Evolutionary conservation across 805 yeast genomes (phyloP).

Genomic region (Ogataea pini): DNA sequence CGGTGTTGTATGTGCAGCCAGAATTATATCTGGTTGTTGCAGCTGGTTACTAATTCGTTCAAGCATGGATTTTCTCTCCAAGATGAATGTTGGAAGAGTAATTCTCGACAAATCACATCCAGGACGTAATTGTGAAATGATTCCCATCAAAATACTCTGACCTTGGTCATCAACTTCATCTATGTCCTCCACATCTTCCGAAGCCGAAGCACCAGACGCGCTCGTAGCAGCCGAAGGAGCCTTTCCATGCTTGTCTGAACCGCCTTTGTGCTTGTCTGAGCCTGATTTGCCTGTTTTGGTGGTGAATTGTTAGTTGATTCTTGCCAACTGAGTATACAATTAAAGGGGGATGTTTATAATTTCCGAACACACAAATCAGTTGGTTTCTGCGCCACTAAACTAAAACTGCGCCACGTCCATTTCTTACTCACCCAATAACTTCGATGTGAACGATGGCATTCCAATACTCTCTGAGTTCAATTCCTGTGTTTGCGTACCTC

Average conservation of each 20-base stretch:
- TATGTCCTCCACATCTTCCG: constrained; percentile 61
- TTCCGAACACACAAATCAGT: too few relatives aligned
- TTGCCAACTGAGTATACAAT: background rate
- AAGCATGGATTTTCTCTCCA: constrained; percentile 94
- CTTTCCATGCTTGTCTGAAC: constrained; percentile 12
- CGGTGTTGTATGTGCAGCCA: constrained; percentile 61
- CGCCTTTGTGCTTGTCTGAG: constrained; percentile 21
- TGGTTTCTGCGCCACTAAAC: background rate
- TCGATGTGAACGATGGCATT: constrained; percentile 32
- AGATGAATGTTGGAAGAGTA: constrained; percentile 91
- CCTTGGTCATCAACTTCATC: constrained; percentile 93
- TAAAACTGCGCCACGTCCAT: background rate
- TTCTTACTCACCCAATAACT: constrained; percentile 28
- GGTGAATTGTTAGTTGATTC: background rate
- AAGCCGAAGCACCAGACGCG: background rate
- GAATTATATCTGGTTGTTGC: constrained; percentile 72
- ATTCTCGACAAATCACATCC: constrained; percentile 89
- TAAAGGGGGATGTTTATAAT: too few relatives aligned
- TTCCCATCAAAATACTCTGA: constrained; percentile 81
- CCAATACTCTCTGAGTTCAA: background rate
- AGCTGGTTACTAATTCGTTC: constrained; percentile 91
- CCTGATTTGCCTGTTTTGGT: constrained; percentile 20
- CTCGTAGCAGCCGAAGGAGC: background rate
- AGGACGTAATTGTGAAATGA: constrained; percentile 87
- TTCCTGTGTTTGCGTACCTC: background rate